Base-by-base conservation (phyloP, 805 yeast species). In the Metschnikowia peoriensis region DNA sequence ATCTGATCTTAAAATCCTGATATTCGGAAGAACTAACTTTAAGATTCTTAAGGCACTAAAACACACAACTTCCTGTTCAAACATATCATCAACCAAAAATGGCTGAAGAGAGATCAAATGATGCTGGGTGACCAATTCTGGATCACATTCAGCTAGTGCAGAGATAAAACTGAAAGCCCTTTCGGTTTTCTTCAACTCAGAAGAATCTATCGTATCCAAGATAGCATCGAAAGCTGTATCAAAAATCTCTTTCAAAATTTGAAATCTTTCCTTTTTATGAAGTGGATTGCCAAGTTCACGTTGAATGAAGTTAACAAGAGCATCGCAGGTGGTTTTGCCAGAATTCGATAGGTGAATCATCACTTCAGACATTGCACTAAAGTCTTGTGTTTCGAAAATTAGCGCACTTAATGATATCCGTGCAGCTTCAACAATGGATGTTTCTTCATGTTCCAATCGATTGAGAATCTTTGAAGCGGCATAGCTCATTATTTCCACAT, bases 371-470 rank as follows among this genome's bases (percentile, higher is more conserved):
- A 52, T 47, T 16, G 49, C 32, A 28, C 12, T 35, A n/a, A n/a
- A 11, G 5, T 44, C n/a, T 7, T 49, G 29, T 40, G 40, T 32
- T 14, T 44, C 41, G 32, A 70, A 64, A 66, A 70, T 63, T 35
- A 68, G 38, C 2, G 60, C 64, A 1, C 47, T 15, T 40, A 85
- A 55, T 2, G 67, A 58, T 17, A 52, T 47, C 44, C 67, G 71
- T 0, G 85, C 77, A 7, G 71, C 56, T 1, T 78, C 81, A 8
- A 74, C 68, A 15, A 68, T 52, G 1, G 69, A 53, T 38, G 80
- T 84, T 57, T 90, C 96, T 55, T 86, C 92, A 64, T 89, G 96
- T 49, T 86, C 86, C 1, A 83, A 54, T 52, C 85, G 71, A 54
- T 71, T 67, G 7, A 89, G 61, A 4, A 89, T 67, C 45, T 73